Percentiles rank a stretch among this genome's conserved stretches.
These are phyloP conservation scores for Colletotrichum australisinense DNA, from an alignment of 2,329 filamentous ascomycete genomes.

Conservation along the genomic window DNA sequence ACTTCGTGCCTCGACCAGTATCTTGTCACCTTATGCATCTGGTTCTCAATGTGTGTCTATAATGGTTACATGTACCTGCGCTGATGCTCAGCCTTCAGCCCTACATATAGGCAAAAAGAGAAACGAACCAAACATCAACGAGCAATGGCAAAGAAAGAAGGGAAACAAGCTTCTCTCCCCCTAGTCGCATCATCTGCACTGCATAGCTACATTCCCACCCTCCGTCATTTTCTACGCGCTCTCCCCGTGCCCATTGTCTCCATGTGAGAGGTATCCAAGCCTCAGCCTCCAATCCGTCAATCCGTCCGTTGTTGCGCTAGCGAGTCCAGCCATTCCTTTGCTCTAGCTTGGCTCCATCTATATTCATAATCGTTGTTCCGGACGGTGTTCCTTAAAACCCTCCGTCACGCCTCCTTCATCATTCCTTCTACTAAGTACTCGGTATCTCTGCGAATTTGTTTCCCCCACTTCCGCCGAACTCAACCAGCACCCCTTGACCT, in stretches of 20 bases:
- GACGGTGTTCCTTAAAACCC: conserved; percentile 3
- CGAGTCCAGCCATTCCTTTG: conserved; percentile 15
- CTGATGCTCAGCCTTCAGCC: conserved; percentile 27
- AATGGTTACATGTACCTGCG: background rate
- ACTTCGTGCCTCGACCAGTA: conserved; percentile 4
- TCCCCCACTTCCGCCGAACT: background rate
- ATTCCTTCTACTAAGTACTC: background rate
- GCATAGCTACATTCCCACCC: background rate
- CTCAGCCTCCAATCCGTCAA: conserved; percentile 1
- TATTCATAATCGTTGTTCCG: background rate
- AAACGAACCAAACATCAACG: background rate
- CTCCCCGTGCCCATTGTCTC: background rate
- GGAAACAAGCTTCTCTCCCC: conserved; percentile 18
- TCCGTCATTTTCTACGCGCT: background rate
- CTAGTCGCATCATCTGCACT: background rate
- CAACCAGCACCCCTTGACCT: background rate
- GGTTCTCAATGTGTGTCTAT: background rate
- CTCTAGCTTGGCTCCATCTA: background rate
- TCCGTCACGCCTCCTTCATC: background rate
- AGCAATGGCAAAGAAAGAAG: background rate
- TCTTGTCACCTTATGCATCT: background rate
- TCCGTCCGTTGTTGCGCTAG: conserved; percentile 18
- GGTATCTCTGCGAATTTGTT: background rate
- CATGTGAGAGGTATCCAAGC: background rate
- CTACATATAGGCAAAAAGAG: background rate